Conservation (phyloP, 306 rosid genomes). For the Castanea mollissima region DNA sequence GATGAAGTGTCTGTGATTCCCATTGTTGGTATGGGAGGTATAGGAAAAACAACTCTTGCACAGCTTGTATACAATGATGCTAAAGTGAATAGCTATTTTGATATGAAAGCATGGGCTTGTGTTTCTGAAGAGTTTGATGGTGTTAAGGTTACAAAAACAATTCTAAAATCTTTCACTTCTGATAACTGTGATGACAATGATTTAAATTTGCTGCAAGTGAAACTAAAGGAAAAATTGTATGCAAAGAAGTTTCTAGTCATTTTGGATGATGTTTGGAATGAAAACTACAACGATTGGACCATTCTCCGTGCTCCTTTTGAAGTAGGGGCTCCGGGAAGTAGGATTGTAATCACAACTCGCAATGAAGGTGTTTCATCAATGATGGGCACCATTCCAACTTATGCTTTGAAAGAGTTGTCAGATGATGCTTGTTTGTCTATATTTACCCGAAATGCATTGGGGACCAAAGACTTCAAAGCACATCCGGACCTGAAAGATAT, state of each 20-base stretch:
- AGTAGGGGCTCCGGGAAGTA: slow-evolving; percentile 8
- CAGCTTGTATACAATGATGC: neutral
- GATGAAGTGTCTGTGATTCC: neutral
- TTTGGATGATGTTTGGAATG: neutral
- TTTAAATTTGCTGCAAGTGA: neutral
- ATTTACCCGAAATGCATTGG: slow-evolving; percentile 8
- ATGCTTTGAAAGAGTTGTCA: neutral
- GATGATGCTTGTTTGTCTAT: slow-evolving; percentile 5
- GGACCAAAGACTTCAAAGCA: neutral
- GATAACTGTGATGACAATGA: neutral
- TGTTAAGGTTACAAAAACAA: neutral
- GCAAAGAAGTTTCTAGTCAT: neutral
- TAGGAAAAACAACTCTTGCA: neutral
- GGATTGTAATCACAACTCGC: slow-evolving; percentile 7
- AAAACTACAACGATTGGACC: neutral
- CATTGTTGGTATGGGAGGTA: neutral
- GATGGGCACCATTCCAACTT: neutral
- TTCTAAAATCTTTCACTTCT: neutral
- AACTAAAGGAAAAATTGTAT: neutral
- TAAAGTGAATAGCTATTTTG: neutral
- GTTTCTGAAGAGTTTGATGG: neutral
- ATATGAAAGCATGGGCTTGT: neutral
- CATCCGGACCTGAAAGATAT: neutral
- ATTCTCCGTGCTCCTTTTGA: neutral
- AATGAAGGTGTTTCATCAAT: neutral